Percentiles rank a stretch among this genome's conserved stretches.
Conservation (phyloP, 2,329 filamentous ascomycete species). For the Stylonectria norvegica region DNA sequence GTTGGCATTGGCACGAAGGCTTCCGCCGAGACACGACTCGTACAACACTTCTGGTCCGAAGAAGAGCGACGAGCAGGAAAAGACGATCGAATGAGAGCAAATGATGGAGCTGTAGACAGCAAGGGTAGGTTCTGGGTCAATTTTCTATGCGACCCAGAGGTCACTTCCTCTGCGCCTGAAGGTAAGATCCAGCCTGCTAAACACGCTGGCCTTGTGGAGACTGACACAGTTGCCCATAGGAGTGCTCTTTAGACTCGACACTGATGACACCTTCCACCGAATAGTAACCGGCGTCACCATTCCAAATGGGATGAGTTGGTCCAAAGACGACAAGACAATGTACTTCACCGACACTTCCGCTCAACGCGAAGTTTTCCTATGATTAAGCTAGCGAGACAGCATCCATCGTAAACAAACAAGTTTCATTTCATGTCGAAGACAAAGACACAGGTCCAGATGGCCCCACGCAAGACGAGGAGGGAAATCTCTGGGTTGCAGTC, state of each 20-base stretch:
- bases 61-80: constrained; percentile 11
- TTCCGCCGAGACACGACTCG: constrained; percentile 1
- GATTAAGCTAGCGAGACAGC: constrained; percentile 7
- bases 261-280: constrained; percentile 8
- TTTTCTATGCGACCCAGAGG: constrained; percentile 12
- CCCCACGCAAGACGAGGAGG: constrained; percentile 13
- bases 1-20: constrained; percentile 12
- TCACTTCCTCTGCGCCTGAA: constrained; percentile 7
- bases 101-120: constrained; percentile 16
- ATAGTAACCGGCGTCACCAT: constrained; percentile 10
- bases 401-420: constrained; percentile 5
- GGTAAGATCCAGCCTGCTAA: constrained; percentile 4
- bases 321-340: constrained; percentile 12
- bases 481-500: constrained; percentile 17
- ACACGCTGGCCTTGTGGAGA: neutral
- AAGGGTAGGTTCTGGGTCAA: constrained; percentile 16
- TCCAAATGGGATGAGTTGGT: constrained; percentile 18
- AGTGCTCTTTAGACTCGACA: constrained; percentile 12
- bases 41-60: constrained; percentile 9
- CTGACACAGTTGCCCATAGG: constrained; percentile 1
- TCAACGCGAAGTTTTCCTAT: constrained; percentile 3
- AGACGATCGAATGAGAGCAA: constrained; percentile 12
- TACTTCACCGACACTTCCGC: constrained; percentile 15
- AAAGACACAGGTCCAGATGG: constrained; percentile 16
- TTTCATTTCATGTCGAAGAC: constrained; percentile 11